Percentiles rank a stretch among this genome's conserved stretches.
Conservation (phyloP, 106 monocot genomes). For the Acorus calamus region DNA sequence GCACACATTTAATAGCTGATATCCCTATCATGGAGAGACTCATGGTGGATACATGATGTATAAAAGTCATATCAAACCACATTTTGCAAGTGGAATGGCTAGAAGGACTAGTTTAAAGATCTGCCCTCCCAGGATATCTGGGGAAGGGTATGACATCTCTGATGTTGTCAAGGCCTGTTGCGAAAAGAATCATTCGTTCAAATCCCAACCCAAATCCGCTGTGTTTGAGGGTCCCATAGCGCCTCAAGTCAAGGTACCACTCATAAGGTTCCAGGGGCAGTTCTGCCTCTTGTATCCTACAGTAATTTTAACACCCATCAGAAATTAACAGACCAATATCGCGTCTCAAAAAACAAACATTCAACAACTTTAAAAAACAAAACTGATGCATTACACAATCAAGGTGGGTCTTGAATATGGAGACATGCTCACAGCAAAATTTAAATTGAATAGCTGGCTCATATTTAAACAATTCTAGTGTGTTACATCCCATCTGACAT, state of each 20-base stretch:
- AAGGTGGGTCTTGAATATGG: too few species aligned
- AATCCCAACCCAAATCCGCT: constrained; percentile 84
- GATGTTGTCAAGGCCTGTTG: constrained; percentile 88
- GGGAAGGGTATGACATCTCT: constrained; percentile 96
- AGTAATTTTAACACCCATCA: background rate
- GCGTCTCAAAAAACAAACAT: background rate
- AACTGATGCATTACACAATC: background rate
- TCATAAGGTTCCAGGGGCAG: constrained; percentile 84
- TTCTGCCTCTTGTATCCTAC: constrained; percentile 63
- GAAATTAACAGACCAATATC: too few species aligned
- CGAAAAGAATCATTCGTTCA: constrained; percentile 88
- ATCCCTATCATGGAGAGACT: too few species aligned
- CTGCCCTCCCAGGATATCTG: constrained; percentile 82
- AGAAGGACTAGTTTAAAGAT: constrained; percentile 40
- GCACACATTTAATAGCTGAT: too few species aligned
- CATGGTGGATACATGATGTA: too few species aligned
- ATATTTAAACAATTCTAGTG: too few species aligned
- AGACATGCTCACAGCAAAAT: too few species aligned
- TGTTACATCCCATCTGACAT: too few species aligned
- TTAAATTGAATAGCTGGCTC: too few species aligned
- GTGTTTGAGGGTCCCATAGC: constrained; percentile 77
- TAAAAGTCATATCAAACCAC: too few species aligned
- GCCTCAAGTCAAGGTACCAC: constrained; percentile 93
- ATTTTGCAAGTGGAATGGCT: too few species aligned
- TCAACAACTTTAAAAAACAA: background rate